Conservation (phyloP, 2,329 filamentous ascomycete genomes). For the Knufia petricola region DNA sequence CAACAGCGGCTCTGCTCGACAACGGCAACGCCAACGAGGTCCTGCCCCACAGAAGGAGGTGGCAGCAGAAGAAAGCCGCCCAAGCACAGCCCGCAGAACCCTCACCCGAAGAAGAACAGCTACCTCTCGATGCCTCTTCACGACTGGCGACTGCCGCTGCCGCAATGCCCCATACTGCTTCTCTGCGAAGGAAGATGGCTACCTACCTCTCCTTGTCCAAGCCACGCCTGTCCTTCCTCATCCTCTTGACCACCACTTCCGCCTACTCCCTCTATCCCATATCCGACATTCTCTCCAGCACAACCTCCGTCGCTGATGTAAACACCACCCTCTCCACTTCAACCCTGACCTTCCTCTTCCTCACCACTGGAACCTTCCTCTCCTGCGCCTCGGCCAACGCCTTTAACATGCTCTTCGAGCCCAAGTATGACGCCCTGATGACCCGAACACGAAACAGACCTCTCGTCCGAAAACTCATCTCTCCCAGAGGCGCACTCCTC, state of each 20-base stretch:
- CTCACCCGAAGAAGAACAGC: slow-evolving; percentile 25
- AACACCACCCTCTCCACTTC: slow-evolving; percentile 68
- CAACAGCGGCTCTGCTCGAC: not conserved
- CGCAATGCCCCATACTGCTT: slow-evolving; percentile 43
- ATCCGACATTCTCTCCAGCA: slow-evolving; percentile 68
- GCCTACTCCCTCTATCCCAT: slow-evolving; percentile 91
- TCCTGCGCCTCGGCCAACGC: slow-evolving; percentile 88
- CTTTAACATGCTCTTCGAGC: slow-evolving; percentile 95
- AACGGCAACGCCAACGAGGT: slow-evolving; percentile 9
- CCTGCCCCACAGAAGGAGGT: slow-evolving; percentile 18
- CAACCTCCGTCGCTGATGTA: slow-evolving; percentile 60
- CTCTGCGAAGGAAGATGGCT: slow-evolving; percentile 58
- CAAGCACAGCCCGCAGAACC: slow-evolving; percentile 1
- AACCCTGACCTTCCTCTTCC: slow-evolving; percentile 81
- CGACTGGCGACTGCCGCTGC: slow-evolving; percentile 50
- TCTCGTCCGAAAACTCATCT: slow-evolving; percentile 71
- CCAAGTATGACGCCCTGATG: slow-evolving; percentile 84
- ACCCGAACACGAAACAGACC: slow-evolving; percentile 83
- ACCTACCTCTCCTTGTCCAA: slow-evolving; percentile 89
- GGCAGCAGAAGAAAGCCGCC: slow-evolving; percentile 12
- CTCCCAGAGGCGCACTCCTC: slow-evolving; percentile 57
- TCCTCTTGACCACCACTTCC: slow-evolving; percentile 82
- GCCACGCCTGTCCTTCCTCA: slow-evolving; percentile 80
- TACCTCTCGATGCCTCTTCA: slow-evolving; percentile 53
- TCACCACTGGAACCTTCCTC: slow-evolving; percentile 79